Evolutionary conservation across 345 rosid species (phyloP).

Genomic region (Citropsis articulata): DNA sequence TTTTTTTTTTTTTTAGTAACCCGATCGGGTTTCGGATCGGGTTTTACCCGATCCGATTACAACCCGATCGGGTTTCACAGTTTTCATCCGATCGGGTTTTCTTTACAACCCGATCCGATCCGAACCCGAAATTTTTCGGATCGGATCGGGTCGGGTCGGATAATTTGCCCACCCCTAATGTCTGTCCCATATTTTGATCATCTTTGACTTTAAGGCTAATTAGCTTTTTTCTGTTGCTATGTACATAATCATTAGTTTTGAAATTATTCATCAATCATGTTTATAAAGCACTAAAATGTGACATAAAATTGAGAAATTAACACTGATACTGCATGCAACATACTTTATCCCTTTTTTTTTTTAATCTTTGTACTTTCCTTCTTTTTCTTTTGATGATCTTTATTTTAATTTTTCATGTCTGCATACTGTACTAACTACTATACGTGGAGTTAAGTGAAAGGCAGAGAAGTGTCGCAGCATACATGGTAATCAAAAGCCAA

Average conservation of each 20-base stretch:
- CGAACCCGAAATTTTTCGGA: too few relatives aligned
- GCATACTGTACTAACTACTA: background rate
- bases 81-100: too few relatives aligned
- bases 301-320: background rate
- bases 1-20: too few relatives aligned
- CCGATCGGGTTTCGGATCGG: too few relatives aligned
- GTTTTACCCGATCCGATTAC: too few relatives aligned
- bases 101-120: too few relatives aligned
- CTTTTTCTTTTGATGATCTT: background rate
- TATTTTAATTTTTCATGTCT: conserved; percentile 5
- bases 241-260: background rate
- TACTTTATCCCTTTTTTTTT: background rate
- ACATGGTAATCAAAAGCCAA: background rate
- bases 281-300: background rate
- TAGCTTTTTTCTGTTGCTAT: background rate
- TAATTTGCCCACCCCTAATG: too few relatives aligned
- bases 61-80: too few relatives aligned
- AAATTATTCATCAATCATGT: background rate
- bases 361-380: background rate
- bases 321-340: too few relatives aligned
- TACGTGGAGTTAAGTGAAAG: background rate
- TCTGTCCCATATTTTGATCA: too few relatives aligned
- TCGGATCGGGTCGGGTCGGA: too few relatives aligned
- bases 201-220: too few relatives aligned
- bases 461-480: background rate